A percentile compares a stretch with the other conserved stretches of the same genome.
phyloP scores from a whole-genome alignment of 2,329 filamentous ascomycete species.

The Furcasterigmium sp. region DNA sequence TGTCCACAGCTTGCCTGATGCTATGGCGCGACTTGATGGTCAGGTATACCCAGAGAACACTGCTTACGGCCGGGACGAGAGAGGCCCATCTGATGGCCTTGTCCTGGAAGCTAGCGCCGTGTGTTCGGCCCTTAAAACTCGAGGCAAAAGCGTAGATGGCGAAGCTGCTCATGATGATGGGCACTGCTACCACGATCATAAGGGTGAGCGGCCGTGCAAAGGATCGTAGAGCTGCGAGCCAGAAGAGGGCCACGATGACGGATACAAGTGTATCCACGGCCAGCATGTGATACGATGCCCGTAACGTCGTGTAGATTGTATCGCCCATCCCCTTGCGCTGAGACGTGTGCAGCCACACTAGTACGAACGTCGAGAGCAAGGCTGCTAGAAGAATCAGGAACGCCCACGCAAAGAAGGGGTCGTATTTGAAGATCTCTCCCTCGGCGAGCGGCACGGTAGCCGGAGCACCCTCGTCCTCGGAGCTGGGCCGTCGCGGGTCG shows the following conservation, averaged over 20 bases:
- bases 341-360: constrained; percentile 86
- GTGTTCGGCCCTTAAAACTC: constrained; percentile 73
- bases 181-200: constrained; percentile 76
- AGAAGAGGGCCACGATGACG: constrained; percentile 79
- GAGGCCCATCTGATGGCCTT: constrained; percentile 83
- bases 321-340: constrained; percentile 75
- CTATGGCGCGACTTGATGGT: constrained; percentile 76
- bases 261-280: constrained; percentile 90
- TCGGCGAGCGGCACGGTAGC: constrained; percentile 50
- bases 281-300: constrained; percentile 82
- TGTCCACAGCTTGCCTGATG: constrained; percentile 76
- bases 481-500: constrained; percentile 29
- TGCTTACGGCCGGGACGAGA: constrained; percentile 67
- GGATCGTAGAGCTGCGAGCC: constrained; percentile 82
- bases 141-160: constrained; percentile 87
- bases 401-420: constrained; percentile 86
- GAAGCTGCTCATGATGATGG: constrained; percentile 76
- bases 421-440: constrained; percentile 71
- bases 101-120: constrained; percentile 80
- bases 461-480: constrained; percentile 27
- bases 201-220: constrained; percentile 83
- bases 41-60: constrained; percentile 77
- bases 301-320: constrained; percentile 87
- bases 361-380: constrained; percentile 80
- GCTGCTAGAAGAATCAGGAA: constrained; percentile 81